phyloP scores from a whole-genome alignment of 164 flowering plant genomes.

The Umbellularia californica region DNA sequence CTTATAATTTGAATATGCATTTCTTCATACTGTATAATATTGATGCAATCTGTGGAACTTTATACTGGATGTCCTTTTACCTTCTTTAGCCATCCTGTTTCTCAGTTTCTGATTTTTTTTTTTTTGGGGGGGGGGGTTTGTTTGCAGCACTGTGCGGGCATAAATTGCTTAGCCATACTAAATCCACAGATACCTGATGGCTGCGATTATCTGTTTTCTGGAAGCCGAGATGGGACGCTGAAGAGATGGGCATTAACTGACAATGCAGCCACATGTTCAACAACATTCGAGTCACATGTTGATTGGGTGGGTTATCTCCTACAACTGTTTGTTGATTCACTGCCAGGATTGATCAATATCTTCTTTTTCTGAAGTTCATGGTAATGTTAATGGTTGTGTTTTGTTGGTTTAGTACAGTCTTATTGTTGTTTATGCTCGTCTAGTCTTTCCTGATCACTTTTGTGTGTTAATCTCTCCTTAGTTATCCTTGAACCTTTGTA shows the following conservation, averaged over 20 bases:
- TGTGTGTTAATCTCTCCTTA: neutral
- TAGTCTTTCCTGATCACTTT: neutral
- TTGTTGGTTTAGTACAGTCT: neutral
- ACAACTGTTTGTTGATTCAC: neutral
- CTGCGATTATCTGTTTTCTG: constrained; percentile 70
- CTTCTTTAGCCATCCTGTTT: neutral
- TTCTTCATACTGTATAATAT: neutral
- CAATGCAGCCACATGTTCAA: constrained; percentile 73
- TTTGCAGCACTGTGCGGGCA: constrained; percentile 91
- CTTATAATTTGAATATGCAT: neutral
- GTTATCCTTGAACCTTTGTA: neutral
- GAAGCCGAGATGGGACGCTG: constrained; percentile 95
- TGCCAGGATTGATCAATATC: neutral
- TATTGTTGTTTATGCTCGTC: too few relatives aligned
- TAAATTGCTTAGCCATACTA: constrained; percentile 74
- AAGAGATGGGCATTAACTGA: constrained; percentile 83
- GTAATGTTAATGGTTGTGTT: neutral
- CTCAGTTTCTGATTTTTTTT: too few relatives aligned
- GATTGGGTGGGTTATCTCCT: constrained; percentile 68
- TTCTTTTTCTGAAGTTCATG: neutral
- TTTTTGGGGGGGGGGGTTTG: neutral
- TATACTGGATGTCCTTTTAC: neutral
- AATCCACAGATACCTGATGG: constrained; percentile 46
- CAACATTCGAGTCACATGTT: constrained; percentile 97
- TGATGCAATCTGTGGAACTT: neutral